Percentiles rank a stretch among this genome's conserved stretches.
Evolutionary conservation across 495 filamentous ascomycete genomes (phyloP).

Genomic region (Chaetomium tenue): DNA sequence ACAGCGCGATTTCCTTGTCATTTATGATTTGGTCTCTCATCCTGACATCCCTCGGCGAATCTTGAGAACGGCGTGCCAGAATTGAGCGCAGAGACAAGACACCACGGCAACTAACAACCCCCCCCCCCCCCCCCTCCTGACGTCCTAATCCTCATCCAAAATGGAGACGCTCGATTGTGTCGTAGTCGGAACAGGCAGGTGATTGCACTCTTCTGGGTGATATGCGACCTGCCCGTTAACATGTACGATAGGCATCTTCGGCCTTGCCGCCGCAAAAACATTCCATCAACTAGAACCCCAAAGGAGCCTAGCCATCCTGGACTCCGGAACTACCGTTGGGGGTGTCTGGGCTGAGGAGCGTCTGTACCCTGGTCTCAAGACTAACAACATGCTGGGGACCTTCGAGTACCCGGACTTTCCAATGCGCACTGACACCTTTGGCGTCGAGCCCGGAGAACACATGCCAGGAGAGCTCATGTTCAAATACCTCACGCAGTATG

Average conservation of each 20-base stretch:
- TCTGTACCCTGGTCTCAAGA: slow-evolving; percentile 65
- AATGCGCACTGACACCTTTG: slow-evolving; percentile 59
- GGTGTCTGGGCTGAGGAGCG: slow-evolving; percentile 67
- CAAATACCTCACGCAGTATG: slow-evolving; percentile 63
- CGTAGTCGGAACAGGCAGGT: slow-evolving; percentile 48
- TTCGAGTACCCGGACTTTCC: slow-evolving; percentile 75
- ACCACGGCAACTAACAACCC: too few species aligned
- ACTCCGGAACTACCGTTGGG: slow-evolving; percentile 51
- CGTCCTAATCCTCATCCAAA: not conserved
- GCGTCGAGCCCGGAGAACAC: slow-evolving; percentile 61
- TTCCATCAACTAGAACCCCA: slow-evolving; percentile 43
- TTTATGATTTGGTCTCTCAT: not conserved
- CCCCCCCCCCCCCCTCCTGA: not conserved
- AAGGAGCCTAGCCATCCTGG: slow-evolving; percentile 40
- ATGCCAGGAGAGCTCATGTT: slow-evolving; percentile 66
- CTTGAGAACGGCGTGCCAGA: not conserved
- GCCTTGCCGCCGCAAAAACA: slow-evolving; percentile 45
- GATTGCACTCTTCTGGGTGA: not conserved
- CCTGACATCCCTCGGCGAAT: not conserved
- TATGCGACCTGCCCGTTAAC: not conserved
- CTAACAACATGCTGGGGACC: slow-evolving; percentile 60
- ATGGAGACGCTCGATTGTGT: slow-evolving; percentile 49
- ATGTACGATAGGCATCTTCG: slow-evolving; percentile 39
- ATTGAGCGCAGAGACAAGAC: not conserved
- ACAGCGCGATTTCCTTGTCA: not conserved